phyloP scores from a whole-genome alignment of 208 protist genomes.

The Trypanosomatidae sp. region DNA sequence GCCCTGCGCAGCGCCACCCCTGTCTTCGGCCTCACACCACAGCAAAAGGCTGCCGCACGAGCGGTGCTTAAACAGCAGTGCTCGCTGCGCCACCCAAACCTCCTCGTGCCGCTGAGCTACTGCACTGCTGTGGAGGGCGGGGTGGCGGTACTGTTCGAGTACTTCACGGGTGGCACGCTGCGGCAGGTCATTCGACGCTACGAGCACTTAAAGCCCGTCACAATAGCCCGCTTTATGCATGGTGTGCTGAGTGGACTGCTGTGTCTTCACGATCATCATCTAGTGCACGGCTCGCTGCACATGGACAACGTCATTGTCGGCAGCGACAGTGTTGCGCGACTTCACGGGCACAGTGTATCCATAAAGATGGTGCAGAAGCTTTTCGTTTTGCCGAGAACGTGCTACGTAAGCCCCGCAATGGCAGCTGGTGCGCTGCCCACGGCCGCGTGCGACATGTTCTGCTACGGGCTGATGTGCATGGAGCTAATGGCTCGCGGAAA shows the following conservation, averaged over 20 bases:
- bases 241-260: too few relatives aligned
- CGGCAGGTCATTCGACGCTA: constrained; percentile 28
- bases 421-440: constrained; percentile 40
- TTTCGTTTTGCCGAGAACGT: constrained; percentile 27
- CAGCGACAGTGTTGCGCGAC: constrained; percentile 55
- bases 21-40: neutral
- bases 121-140: constrained; percentile 12
- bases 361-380: constrained; percentile 9
- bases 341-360: constrained; percentile 47
- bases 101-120: constrained; percentile 7
- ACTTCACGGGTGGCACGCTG: constrained; percentile 37
- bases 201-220: constrained; percentile 11
- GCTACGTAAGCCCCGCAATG: constrained; percentile 72
- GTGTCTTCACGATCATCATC: constrained; percentile 49
- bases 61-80: neutral
- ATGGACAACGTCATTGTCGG: constrained; percentile 65
- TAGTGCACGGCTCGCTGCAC: constrained; percentile 65
- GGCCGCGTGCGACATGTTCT: constrained; percentile 63
- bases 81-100: constrained; percentile 14
- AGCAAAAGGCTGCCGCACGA: neutral
- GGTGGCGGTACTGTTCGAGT: constrained; percentile 32
- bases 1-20: constrained; percentile 20
- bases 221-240: constrained; percentile 42
- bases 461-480: constrained; percentile 46
- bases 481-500: constrained; percentile 37